Conservation (phyloP, 1,284 basidiomycete genomes). For the Cryptococcus neoformans region DNA sequence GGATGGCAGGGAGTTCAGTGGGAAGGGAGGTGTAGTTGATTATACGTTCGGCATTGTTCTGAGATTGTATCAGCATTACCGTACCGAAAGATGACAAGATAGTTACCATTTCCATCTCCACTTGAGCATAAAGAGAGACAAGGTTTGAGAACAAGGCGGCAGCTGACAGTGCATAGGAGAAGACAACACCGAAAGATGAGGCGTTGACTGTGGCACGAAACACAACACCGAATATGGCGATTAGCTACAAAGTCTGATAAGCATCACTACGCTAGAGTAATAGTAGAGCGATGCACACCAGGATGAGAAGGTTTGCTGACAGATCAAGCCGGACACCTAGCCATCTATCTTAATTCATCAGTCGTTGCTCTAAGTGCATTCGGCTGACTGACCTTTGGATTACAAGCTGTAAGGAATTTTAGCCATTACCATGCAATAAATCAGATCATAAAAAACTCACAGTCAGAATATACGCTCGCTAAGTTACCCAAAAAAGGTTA, state of each 20-base stretch:
- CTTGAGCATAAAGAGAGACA: constrained; percentile 22
- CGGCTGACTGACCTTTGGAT: constrained; percentile 10
- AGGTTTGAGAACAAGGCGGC: constrained; percentile 25
- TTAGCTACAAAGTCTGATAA: constrained; percentile 14
- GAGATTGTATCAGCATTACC: not conserved
- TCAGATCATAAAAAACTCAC: constrained; percentile 6
- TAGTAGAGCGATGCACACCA: constrained; percentile 9
- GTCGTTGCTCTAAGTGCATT: not conserved
- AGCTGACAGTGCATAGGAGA: constrained; percentile 29
- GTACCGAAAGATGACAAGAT: not conserved
- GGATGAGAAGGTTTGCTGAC: constrained; percentile 22
- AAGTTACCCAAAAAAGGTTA: not conserved
- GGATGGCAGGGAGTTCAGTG: constrained; percentile 19
- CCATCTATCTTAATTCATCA: constrained; percentile 24
- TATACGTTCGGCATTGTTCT: constrained; percentile 40
- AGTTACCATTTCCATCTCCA: constrained; percentile 35
- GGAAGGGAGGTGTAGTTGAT: constrained; percentile 31
- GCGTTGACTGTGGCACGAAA: constrained; percentile 36
- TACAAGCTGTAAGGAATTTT: constrained; percentile 6
- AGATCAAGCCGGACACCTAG: constrained; percentile 36
- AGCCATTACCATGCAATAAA: too few relatives aligned
- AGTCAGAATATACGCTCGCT: constrained; percentile 29
- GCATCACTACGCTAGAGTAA: not conserved
- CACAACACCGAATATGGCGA: constrained; percentile 36
- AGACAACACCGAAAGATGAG: constrained; percentile 39